Base-by-base conservation (phyloP, 2,329 filamentous ascomycete genomes). In the Aspergillus sp. region DNA sequence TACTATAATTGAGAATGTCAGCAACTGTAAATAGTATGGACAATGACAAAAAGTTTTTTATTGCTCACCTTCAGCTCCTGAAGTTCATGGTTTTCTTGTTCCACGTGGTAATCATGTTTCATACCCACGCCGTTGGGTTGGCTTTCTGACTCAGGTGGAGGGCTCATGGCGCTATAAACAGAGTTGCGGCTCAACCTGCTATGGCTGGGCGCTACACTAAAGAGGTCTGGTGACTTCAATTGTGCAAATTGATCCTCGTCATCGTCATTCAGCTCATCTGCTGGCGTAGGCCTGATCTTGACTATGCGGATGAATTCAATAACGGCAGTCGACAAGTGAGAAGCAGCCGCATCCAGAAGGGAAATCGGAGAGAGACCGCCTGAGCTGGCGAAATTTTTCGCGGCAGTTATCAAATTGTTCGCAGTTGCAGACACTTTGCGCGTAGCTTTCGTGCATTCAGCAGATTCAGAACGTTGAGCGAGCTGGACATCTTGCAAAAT, bases 331-430 rank as follows among this genome's bases (percentile, higher is more conserved):
- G 91, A 91, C 37, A 98, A 82, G 75, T 99, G 92, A 23, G 91
- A 95, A 7, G 93, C 92, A 2, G 95, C 93, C 3, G 93, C 95
- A 73, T 99, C 95, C 21, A 99, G 81, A 3, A 99, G 78, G 6
- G 91, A 96, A n/a, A 99, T 89, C 0, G 95, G 95, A 1, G 91
- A 93, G 33, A 99, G 84, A 31, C 95, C 95, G 19, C 86, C 87
- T 0, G 91, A 88, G 11, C 86, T 84, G 35, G 90, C 88, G 73
- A 95, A 96, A 70, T 96, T 96, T 78, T 96, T 96, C 35, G 91
- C 89, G 1, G 93, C 91, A 2, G 93, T 98, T 68, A 98, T 97
- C 57, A 99, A 81, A 69, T 93, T 95, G 80, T 98, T 98, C 49
- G 95, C 93, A 1, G 93, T 96, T 2, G 89, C 89, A n/a, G 92